These are phyloP conservation scores for Kwoniella pini DNA, from an alignment of 768 basidiomycete genomes.

Conservation along the genomic window DNA sequence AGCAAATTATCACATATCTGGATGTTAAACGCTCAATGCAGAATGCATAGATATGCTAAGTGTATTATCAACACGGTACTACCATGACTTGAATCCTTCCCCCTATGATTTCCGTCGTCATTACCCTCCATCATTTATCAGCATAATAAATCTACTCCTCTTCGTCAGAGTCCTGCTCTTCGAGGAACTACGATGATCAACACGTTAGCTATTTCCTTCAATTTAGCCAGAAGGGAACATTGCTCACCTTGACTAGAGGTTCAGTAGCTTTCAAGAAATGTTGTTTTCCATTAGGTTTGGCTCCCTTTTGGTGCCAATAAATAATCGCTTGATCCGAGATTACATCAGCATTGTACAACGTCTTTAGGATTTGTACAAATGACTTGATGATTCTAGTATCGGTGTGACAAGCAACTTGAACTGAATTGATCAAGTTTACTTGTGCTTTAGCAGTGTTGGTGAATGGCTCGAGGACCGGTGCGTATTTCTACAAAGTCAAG, in stretches of 20 bases:
- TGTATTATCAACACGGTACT: slow-evolving; percentile 3
- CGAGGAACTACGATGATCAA: slow-evolving; percentile 68
- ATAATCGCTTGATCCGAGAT: slow-evolving; percentile 94
- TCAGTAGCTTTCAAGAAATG: slow-evolving; percentile 89
- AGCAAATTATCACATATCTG: too few species aligned
- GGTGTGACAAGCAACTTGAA: slow-evolving; percentile 95
- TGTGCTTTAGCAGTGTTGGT: slow-evolving; percentile 83
- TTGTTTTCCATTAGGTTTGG: slow-evolving; percentile 91
- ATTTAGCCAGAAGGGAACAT: too few species aligned
- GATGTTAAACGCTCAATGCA: slow-evolving; percentile 3
- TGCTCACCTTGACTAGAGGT: slow-evolving; percentile 76
- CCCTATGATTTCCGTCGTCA: background rate
- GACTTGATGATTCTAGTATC: slow-evolving; percentile 92
- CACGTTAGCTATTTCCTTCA: too few species aligned
- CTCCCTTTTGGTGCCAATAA: slow-evolving; percentile 97
- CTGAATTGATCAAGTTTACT: slow-evolving; percentile 89
- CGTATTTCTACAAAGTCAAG: slow-evolving; percentile 84
- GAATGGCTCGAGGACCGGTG: slow-evolving; percentile 86
- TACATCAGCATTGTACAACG: slow-evolving; percentile 94
- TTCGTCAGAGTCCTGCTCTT: slow-evolving; percentile 69
- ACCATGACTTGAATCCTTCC: background rate
- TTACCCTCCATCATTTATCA: background rate
- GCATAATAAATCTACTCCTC: slow-evolving; percentile 60
- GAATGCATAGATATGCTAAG: slow-evolving; percentile 7
- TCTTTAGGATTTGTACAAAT: slow-evolving; percentile 94